Evolutionary conservation across 2,329 filamentous ascomycete species (phyloP).

Genomic region (Talaromyces sp.): DNA sequence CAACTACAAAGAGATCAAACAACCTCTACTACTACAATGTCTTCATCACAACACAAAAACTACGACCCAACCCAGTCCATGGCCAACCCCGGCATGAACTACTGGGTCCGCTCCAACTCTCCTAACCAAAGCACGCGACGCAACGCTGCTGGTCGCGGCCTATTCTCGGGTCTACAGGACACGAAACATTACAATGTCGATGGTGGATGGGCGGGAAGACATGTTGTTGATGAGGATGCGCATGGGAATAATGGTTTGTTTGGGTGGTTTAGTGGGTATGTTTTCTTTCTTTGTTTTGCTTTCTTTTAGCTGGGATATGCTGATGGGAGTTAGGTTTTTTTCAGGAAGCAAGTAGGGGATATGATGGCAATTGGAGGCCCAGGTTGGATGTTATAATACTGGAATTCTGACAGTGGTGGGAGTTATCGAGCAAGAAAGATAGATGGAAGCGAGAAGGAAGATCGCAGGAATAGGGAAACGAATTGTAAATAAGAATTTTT

Average conservation of each 20-base stretch:
- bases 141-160: conserved; percentile 33
- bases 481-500: not conserved
- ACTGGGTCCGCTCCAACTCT: conserved; percentile 30
- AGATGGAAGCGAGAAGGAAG: not conserved
- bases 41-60: conserved; percentile 23
- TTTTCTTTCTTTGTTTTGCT: not conserved
- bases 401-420: not conserved
- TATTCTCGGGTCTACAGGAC: conserved; percentile 39
- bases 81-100: conserved; percentile 24
- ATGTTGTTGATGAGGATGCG: conserved; percentile 20
- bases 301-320: not conserved
- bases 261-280: conserved; percentile 12
- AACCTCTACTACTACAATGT: no score
- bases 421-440: no score
- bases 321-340: conserved; percentile 1
- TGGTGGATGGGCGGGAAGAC: conserved; percentile 33
- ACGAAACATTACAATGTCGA: conserved; percentile 39
- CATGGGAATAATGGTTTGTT: not conserved
- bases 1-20: not conserved
- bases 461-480: not conserved
- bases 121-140: conserved; percentile 22
- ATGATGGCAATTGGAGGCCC: not conserved
- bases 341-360: conserved; percentile 2
- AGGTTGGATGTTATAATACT: not conserved
- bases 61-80: conserved; percentile 30